Conservation (phyloP, 768 basidiomycete species). For the Lenzites betulinus region DNA sequence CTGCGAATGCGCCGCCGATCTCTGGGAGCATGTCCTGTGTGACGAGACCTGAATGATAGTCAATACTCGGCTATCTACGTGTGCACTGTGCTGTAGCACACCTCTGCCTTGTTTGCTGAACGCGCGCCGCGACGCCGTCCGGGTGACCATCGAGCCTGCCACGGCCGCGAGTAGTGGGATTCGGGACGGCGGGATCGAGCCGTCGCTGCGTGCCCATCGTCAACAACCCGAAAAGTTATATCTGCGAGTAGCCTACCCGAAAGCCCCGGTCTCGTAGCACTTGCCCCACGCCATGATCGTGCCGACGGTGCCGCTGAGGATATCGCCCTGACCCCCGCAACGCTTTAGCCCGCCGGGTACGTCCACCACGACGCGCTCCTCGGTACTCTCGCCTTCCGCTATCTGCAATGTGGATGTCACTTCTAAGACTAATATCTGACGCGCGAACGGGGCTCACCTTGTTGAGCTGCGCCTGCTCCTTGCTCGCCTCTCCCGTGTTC, state of each 20-base stretch:
- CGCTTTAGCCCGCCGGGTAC: constrained; percentile 83
- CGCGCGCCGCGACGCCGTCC: constrained; percentile 76
- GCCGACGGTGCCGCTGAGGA: constrained; percentile 85
- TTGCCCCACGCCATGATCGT: constrained; percentile 94
- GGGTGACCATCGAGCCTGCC: constrained; percentile 86
- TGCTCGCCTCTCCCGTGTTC: constrained; percentile 60
- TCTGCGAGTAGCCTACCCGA: constrained; percentile 63
- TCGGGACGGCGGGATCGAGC: constrained; percentile 54
- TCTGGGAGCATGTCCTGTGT: constrained; percentile 33
- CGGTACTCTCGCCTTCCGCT: constrained; percentile 33
- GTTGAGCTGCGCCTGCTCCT: constrained; percentile 43
- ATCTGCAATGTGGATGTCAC: constrained; percentile 6
- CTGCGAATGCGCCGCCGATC: constrained; percentile 32
- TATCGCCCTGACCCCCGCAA: constrained; percentile 96
- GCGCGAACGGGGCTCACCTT: constrained; percentile 11
- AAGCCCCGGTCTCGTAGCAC: constrained; percentile 85
- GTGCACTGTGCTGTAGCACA: not conserved
- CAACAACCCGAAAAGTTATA: too few species aligned
- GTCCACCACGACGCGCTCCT: constrained; percentile 66
- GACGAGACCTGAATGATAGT: constrained; percentile 25
- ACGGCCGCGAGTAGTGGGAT: constrained; percentile 85
- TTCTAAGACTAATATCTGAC: too few species aligned
- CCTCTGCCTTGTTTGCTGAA: constrained; percentile 75
- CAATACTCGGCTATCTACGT: not conserved
- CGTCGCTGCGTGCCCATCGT: too few species aligned